phyloP scores from a whole-genome alignment of 306 rosid genomes.

The Quercus robur region DNA sequence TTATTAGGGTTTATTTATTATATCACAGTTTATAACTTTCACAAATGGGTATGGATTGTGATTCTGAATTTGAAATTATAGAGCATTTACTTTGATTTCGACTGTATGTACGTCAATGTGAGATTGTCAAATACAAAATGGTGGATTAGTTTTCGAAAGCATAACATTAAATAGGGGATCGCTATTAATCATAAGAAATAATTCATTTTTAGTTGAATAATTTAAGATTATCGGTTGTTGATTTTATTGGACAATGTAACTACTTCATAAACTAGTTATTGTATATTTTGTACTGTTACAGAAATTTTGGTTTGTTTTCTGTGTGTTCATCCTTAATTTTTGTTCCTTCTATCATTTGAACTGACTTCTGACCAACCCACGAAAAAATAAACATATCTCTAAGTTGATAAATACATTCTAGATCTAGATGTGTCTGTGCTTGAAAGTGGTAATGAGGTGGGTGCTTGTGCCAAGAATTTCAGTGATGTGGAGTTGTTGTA shows the following conservation, averaged over 20 bases:
- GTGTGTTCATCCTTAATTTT: neutral
- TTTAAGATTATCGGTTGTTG: neutral
- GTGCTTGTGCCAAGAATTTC: no score
- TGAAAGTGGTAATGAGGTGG: no score
- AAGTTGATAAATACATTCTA: no score
- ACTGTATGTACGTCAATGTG: no score
- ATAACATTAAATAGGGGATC: neutral
- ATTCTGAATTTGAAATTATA: no score
- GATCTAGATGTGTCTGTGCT: no score
- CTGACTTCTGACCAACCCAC: neutral
- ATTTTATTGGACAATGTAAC: neutral
- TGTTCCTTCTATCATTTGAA: neutral
- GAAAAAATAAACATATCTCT: no score
- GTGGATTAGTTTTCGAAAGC: no score
- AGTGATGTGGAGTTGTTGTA: neutral
- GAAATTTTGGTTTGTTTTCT: neutral
- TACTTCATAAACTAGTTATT: neutral
- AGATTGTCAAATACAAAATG: no score
- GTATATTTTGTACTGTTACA: neutral
- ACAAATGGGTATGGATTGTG: no score
- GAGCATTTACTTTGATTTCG: no score
- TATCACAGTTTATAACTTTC: no score
- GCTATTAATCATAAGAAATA: neutral
- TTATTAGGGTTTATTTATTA: slow-evolving; percentile 12
- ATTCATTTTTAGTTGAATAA: neutral